Evolutionary conservation across 768 basidiomycete species (phyloP), one percentile per base, ranked within the genome.

Genomic region (Sporobolomyces pararoseus): DNA sequence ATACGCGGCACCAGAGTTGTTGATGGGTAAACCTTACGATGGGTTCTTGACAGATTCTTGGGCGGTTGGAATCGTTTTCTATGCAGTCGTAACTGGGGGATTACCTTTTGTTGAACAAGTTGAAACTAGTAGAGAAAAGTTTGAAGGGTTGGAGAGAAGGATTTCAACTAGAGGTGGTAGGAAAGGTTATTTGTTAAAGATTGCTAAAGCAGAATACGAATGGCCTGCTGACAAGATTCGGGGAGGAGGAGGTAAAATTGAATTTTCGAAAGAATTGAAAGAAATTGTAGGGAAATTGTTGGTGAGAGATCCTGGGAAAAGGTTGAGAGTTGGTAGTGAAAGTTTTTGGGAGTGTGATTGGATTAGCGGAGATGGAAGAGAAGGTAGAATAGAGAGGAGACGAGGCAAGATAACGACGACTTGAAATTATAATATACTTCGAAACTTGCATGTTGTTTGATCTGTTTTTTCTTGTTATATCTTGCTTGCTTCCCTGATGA

Each of bases 51-150:
- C 90, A 61, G 91, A 94, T 78, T 86, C 88, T 17, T 94, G 91
- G 91, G 90, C 90, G 14, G 86, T 88, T 75, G 91, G 91, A 1
- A 88, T 92, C n/a, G 89, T 91, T 57, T 80, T 93, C 17, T 95
- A 86, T 78, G 89, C 88, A 42, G 82, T 93, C 58, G 83, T 87
- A 12, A 86, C 84, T 46, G 83, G 90, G 46, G 79, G 83, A 42
- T 78, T 93, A 62, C 91, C 90, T 6, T 95, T 95, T 80, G 90
- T 77, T 44, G 71, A 68, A 21, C 34, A 60, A n/a, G 47, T 46
- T 44, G 65, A 51, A 37, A 37, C 34, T 31, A 37, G 16, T 31
- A 31, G 62, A 14, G 25, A 46, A 55, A 51, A 67, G 32, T 39
- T 25, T 37, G 53, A 34, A 29, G 52, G 50, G 53, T 29, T 66